These are phyloP conservation scores for Diplogelasinospora grovesii DNA, from an alignment of 495 filamentous ascomycete species.

Conservation along the genomic window DNA sequence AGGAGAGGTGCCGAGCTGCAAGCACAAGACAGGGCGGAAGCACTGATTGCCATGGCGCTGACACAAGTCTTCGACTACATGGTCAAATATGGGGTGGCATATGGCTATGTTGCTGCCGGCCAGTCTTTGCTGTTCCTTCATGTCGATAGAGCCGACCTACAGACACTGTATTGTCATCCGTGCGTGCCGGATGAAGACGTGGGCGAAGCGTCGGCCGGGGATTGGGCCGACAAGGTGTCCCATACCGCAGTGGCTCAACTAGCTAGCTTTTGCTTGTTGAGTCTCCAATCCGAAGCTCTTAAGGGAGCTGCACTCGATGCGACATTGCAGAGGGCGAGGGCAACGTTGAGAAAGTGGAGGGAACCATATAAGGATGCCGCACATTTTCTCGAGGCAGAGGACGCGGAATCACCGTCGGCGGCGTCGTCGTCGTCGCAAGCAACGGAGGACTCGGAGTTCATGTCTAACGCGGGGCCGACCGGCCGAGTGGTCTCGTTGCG, in stretches of 20 bases:
- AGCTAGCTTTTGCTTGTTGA: slow-evolving; percentile 1
- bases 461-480: not conserved
- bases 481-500: not conserved
- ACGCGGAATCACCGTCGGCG: not conserved
- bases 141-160: not conserved
- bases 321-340: not conserved
- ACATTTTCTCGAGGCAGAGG: not conserved
- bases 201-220: not conserved
- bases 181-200: not conserved
- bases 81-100: not conserved
- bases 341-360: not conserved
- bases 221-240: not conserved
- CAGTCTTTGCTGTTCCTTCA: not conserved
- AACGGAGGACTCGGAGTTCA: not conserved
- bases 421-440: not conserved
- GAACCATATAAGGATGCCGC: not conserved
- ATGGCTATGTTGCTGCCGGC: not conserved
- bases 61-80: slow-evolving; percentile 1
- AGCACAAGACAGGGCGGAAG: not conserved
- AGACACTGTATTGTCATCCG: not conserved
- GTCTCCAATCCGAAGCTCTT: slow-evolving; percentile 1
- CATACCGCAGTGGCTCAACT: not conserved
- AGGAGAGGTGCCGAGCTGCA: not conserved
- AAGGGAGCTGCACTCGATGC: not conserved
- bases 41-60: not conserved